Conservation (phyloP, 139 green algal genomes). For the Raphidocelis subcapitata region DNA sequence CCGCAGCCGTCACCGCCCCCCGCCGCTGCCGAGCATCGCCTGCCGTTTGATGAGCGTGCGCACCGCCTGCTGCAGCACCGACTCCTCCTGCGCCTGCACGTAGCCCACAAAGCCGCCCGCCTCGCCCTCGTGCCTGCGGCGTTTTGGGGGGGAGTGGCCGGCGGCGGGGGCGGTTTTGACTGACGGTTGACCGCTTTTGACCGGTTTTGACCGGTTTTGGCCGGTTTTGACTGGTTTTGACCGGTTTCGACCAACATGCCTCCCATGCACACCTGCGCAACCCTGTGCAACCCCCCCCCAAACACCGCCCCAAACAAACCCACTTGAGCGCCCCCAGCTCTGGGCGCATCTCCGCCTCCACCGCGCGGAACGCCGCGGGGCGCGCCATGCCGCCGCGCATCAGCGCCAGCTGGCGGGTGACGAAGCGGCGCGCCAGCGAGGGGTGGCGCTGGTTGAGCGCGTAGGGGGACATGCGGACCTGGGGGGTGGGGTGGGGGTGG, state of each 20-base stretch:
- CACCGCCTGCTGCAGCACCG: conserved; percentile 12
- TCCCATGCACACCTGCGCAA: neutral
- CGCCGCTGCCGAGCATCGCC: neutral
- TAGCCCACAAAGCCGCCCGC: conserved; percentile 13
- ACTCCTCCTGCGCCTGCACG: conserved; percentile 25
- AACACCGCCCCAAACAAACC: too few species aligned
- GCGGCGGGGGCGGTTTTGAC: too few species aligned
- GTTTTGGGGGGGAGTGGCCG: neutral
- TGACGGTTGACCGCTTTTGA: too few species aligned
- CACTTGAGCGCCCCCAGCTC: conserved; percentile 16
- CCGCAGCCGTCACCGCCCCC: neutral
- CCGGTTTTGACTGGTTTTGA: neutral
- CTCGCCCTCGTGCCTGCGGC: conserved; percentile 7
- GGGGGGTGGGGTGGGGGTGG: neutral
- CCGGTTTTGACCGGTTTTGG: neutral
- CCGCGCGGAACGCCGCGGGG: conserved; percentile 4
- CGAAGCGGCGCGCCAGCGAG: conserved; percentile 18
- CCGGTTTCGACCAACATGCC: neutral
- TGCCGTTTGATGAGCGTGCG: conserved; percentile 16
- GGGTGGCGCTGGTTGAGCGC: conserved; percentile 14
- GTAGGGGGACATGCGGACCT: conserved; percentile 17
- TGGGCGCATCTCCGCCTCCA: neutral
- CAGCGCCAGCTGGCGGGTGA: conserved; percentile 4
- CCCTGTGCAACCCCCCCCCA: too few species aligned
- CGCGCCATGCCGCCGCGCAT: conserved; percentile 5